Evolutionary conservation across 2,329 filamentous ascomycete species (phyloP).

Genomic region (Phialophora verrucosa): DNA sequence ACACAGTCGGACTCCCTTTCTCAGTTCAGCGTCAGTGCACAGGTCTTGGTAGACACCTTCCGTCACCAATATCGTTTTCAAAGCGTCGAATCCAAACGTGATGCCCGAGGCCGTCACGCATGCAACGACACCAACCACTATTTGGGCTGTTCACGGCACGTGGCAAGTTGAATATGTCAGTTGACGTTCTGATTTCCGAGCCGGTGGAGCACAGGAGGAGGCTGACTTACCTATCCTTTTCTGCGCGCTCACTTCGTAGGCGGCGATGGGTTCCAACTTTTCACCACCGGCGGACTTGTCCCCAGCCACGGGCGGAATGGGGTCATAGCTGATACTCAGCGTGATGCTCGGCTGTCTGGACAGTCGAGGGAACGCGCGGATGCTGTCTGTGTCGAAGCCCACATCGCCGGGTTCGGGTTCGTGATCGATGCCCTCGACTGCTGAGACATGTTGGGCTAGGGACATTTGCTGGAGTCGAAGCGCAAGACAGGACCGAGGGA

Average conservation of each 20-base stretch:
- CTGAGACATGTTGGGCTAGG: slow-evolving; percentile 58
- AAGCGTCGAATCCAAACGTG: slow-evolving; percentile 81
- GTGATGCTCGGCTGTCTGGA: slow-evolving; percentile 45
- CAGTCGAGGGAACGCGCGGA: slow-evolving; percentile 10
- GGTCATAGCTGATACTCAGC: slow-evolving; percentile 56
- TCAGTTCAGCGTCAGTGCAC: slow-evolving; percentile 61
- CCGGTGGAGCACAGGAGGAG: background rate
- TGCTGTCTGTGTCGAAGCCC: slow-evolving; percentile 22
- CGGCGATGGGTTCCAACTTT: slow-evolving; percentile 52
- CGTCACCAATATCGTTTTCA: slow-evolving; percentile 79
- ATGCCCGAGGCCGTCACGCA: slow-evolving; percentile 79
- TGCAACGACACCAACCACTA: slow-evolving; percentile 69
- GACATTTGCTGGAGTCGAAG: slow-evolving; percentile 48
- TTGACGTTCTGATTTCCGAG: background rate
- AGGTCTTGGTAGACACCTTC: slow-evolving; percentile 72
- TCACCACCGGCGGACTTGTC: slow-evolving; percentile 44
- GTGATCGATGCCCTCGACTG: slow-evolving; percentile 56
- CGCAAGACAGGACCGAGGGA: background rate
- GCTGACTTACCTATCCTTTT: slow-evolving; percentile 44
- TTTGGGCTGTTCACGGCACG: slow-evolving; percentile 56
- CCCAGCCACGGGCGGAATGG: slow-evolving; percentile 46
- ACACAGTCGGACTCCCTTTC: slow-evolving; percentile 57
- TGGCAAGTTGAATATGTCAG: background rate
- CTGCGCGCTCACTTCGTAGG: slow-evolving; percentile 55
- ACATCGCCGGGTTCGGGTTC: slow-evolving; percentile 42